A percentile compares a stretch with the other conserved stretches of the same genome.
phyloP scores from a whole-genome alignment of 2,329 filamentous ascomycete genomes.

The Phialemoniopsis sp. region DNA sequence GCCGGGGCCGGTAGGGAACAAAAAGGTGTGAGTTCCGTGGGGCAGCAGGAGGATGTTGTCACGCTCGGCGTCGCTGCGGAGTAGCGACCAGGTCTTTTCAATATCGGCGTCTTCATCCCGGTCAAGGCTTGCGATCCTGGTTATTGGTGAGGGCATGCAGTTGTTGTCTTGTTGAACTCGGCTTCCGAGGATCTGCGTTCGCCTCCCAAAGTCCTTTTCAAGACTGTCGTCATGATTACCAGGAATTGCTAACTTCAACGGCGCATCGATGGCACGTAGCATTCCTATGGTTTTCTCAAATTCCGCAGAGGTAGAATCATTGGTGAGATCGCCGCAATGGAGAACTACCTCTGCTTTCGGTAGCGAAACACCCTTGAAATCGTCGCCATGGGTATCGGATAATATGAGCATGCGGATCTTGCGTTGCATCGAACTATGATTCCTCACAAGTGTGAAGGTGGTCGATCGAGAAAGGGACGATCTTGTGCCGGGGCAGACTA shows the following conservation, averaged over 20 bases:
- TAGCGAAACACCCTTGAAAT: not conserved
- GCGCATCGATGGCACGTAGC: slow-evolving; percentile 28
- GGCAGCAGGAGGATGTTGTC: slow-evolving; percentile 43
- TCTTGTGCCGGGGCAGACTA: no score
- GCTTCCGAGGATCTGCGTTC: slow-evolving; percentile 16
- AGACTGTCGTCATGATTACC: slow-evolving; percentile 50
- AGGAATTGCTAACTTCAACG: slow-evolving; percentile 49
- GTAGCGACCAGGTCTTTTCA: slow-evolving; percentile 31
- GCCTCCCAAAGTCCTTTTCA: slow-evolving; percentile 20
- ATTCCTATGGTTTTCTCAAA: not conserved
- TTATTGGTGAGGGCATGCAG: slow-evolving; percentile 6
- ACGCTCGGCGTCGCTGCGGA: slow-evolving; percentile 17
- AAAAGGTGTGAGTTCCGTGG: slow-evolving; percentile 43
- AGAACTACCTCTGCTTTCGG: slow-evolving; percentile 6
- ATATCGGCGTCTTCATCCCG: slow-evolving; percentile 32
- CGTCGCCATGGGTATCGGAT: no score
- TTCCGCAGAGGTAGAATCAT: not conserved
- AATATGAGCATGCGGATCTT: no score
- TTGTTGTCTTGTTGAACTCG: slow-evolving; percentile 15
- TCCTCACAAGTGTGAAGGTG: no score
- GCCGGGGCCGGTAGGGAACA: slow-evolving; percentile 41
- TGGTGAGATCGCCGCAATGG: slow-evolving; percentile 7
- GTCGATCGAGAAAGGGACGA: no score
- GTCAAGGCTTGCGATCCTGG: slow-evolving; percentile 12
- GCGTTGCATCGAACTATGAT: no score